Evolutionary conservation across 371 early-diverging fungal species (phyloP).

Genomic region (Parasitella parasitica): DNA sequence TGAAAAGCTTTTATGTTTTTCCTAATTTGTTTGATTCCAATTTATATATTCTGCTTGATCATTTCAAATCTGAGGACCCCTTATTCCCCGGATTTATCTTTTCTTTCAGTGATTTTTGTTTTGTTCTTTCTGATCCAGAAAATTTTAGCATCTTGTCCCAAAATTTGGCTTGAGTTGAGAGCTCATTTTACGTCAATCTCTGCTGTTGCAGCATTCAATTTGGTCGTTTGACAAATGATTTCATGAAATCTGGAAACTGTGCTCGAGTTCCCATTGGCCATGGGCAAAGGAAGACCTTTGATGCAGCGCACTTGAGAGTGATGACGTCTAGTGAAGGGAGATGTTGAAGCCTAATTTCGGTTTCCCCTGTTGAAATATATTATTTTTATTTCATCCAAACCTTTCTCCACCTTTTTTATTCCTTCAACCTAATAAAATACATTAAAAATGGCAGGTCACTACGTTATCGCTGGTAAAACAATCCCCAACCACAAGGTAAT

Average conservation of each 20-base stretch:
- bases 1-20: slow-evolving; percentile 8
- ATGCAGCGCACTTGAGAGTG: background rate
- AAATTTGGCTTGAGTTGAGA: background rate
- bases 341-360: background rate
- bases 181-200: background rate
- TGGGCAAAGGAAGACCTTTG: background rate
- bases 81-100: background rate
- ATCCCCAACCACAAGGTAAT: slow-evolving; percentile 51
- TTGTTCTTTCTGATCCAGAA: background rate
- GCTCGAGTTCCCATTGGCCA: background rate
- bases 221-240: background rate
- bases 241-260: background rate
- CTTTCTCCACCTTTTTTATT: slow-evolving; percentile 12
- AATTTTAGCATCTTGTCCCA: background rate
- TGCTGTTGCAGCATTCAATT: background rate
- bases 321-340: background rate
- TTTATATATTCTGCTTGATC: background rate
- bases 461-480: slow-evolving; percentile 51
- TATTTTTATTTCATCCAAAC: slow-evolving; percentile 3
- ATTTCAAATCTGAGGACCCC: background rate
- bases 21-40: slow-evolving; percentile 2
- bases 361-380: slow-evolving; percentile 18
- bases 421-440: background rate
- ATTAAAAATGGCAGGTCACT: slow-evolving; percentile 50
- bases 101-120: background rate